Evolutionary conservation across 129 eudicot genomes (phyloP), one percentile per base, ranked within the genome.

Genomic region (Tagetes patula): DNA sequence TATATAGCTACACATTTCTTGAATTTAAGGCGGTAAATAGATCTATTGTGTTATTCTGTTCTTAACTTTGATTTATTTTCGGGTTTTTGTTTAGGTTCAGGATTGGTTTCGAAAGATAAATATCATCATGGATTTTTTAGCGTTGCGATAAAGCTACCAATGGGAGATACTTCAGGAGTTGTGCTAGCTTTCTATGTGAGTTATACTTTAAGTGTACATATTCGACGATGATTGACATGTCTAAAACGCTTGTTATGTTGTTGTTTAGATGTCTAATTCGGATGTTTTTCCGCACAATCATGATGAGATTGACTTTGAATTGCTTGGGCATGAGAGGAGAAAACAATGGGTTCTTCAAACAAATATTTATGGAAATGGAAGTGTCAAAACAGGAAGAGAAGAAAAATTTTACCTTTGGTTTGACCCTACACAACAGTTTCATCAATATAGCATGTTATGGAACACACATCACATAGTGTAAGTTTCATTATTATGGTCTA

Each of bases 321-420:
- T 94, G 69, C 97, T 90, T 37, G 99, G 98, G 2, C 98, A 94
- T 53, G 92, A 94, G 74, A 86, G 80, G 56, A 68, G 88, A 72
- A 84, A 81, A 70, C 88, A 84, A 12, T 94, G 98, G 98, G 88
- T 94, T 20, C 84, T 94, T 55, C 99, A 94, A 73, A 94, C 99
- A 55, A 94, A 94, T 75, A 82, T 94, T 8, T 94, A 94, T 53
- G 97, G 99, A 11, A 84, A 90, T 85, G 99, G 99, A 72, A 94
- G 96, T 79, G 91, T 84, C 8, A 85, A 83, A n/a, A 86, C 91
- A 0, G 99, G 99, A 75, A 86, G 99, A 77, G 99, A 94, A 53
- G 99, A 94, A 80, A 94, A 94, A 59, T 84, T 90, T 69, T 73
- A 84, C 85, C 89, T 90, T 47, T 94, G 99, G 99, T 94, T 94